phyloP scores from a whole-genome alignment of 75 land plant genomes.

The Cunninghamia lanceolata region DNA sequence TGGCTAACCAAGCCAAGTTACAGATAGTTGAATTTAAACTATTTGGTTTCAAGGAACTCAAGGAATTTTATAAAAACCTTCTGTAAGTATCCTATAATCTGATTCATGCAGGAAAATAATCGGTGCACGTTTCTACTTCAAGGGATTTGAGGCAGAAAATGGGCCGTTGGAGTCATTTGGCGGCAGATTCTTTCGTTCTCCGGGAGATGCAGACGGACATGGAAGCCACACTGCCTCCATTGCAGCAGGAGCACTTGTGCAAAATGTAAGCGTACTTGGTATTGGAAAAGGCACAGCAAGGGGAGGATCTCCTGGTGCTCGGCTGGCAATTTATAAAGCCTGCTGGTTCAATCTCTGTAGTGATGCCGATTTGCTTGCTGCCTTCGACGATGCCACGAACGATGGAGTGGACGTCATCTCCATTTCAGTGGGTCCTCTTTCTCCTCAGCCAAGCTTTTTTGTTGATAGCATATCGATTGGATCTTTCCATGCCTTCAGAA shows the following conservation, averaged over 20 bases:
- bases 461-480: constrained; percentile 39
- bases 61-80: no score
- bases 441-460: constrained; percentile 28
- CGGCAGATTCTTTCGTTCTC: constrained; percentile 24
- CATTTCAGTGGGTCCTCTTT: constrained; percentile 29
- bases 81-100: background rate
- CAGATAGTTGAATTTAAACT: no score
- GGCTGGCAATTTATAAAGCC: constrained; percentile 47
- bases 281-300: constrained; percentile 30
- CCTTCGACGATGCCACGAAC: constrained; percentile 41
- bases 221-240: constrained; percentile 61
- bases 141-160: constrained; percentile 37
- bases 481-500: constrained; percentile 25
- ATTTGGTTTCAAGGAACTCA: no score
- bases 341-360: constrained; percentile 40
- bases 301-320: constrained; percentile 51
- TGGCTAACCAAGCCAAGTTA: no score
- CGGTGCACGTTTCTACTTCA: constrained; percentile 41
- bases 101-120: constrained; percentile 33
- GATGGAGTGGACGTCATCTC: constrained; percentile 51
- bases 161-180: constrained; percentile 30
- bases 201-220: constrained; percentile 55
- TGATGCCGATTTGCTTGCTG: constrained; percentile 29
- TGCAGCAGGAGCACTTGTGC: constrained; percentile 29
- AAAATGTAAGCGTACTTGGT: constrained; percentile 21